Conservation (phyloP, 1,284 basidiomycete genomes). For the Testicularia cyperi region DNA sequence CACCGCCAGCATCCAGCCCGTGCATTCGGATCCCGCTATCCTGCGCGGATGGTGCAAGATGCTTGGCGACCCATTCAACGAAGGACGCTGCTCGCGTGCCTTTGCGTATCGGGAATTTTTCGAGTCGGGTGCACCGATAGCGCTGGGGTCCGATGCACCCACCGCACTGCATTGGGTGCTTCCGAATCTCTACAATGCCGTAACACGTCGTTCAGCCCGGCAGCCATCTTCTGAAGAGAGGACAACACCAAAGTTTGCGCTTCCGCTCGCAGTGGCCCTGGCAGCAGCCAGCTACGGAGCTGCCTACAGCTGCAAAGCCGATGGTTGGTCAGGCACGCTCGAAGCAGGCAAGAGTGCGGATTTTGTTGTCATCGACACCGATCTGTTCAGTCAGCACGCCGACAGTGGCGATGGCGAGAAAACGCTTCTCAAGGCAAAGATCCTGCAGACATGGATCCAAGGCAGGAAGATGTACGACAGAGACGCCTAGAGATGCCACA, state of each 20-base stretch:
- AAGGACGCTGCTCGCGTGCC: conserved; percentile 27
- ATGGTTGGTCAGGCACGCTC: conserved; percentile 20
- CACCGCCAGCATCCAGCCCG: conserved; percentile 36
- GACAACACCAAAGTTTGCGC: conserved; percentile 35
- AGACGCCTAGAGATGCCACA: no score
- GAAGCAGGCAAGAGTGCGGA: conserved; percentile 34
- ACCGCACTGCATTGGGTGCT: conserved; percentile 30
- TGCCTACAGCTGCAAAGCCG: conserved; percentile 33
- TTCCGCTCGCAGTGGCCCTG: conserved; percentile 30
- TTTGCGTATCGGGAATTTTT: conserved; percentile 38
- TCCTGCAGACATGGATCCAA: conserved; percentile 34
- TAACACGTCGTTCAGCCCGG: conserved; percentile 23
- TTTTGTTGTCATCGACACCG: conserved; percentile 36
- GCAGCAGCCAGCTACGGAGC: conserved; percentile 32
- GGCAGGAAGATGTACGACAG: conserved; percentile 22
- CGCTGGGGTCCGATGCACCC: conserved; percentile 34
- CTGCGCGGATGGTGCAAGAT: conserved; percentile 34
- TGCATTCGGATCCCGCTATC: conserved; percentile 33
- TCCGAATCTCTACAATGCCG: conserved; percentile 34
- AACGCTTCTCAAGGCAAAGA: conserved; percentile 21
- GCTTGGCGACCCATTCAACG: conserved; percentile 18
- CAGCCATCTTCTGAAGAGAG: conserved; percentile 11
- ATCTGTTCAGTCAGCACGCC: conserved; percentile 24
- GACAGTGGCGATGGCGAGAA: conserved; percentile 16
- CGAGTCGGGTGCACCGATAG: conserved; percentile 29